Conservation (phyloP, 208 protist species). For the Acanthamoeba healyi region DNA sequence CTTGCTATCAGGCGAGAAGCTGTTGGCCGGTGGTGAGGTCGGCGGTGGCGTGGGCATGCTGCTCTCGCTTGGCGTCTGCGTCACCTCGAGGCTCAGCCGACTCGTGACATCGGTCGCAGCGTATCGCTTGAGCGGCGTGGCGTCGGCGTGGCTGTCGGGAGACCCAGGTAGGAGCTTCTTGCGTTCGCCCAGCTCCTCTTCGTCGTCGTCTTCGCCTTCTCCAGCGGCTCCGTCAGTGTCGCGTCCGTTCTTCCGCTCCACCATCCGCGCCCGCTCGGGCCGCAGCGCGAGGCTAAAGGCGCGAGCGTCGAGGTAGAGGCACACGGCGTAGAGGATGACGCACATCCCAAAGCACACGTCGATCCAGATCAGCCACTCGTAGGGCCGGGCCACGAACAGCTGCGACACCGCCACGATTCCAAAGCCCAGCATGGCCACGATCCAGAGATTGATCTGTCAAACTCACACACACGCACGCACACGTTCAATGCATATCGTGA, state of each 20-base stretch:
- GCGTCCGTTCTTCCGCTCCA: background rate
- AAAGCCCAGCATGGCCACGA: slow-evolving; percentile 24
- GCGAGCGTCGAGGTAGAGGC: background rate
- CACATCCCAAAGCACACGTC: slow-evolving; percentile 36
- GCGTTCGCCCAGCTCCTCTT: background rate
- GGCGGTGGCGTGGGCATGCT: no score
- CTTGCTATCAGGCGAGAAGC: no score
- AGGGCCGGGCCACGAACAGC: background rate
- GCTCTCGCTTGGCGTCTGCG: no score
- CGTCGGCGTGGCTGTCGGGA: background rate
- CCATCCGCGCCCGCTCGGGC: background rate
- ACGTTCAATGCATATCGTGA: no score
- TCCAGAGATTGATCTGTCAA: slow-evolving; percentile 2
- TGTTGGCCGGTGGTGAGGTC: no score
- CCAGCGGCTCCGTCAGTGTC: background rate
- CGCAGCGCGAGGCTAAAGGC: background rate
- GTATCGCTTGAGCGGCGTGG: background rate
- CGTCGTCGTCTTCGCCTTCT: background rate
- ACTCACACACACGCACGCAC: background rate
- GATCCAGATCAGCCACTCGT: slow-evolving; percentile 19
- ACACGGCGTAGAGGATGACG: background rate
- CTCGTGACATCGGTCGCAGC: background rate
- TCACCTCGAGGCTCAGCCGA: no score
- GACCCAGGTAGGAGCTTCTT: background rate
- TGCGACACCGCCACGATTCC: background rate